Percentiles rank a stretch among this genome's conserved stretches.
phyloP scores from a whole-genome alignment of 2,329 filamentous ascomycete genomes.

The Alternaria arbusti region DNA sequence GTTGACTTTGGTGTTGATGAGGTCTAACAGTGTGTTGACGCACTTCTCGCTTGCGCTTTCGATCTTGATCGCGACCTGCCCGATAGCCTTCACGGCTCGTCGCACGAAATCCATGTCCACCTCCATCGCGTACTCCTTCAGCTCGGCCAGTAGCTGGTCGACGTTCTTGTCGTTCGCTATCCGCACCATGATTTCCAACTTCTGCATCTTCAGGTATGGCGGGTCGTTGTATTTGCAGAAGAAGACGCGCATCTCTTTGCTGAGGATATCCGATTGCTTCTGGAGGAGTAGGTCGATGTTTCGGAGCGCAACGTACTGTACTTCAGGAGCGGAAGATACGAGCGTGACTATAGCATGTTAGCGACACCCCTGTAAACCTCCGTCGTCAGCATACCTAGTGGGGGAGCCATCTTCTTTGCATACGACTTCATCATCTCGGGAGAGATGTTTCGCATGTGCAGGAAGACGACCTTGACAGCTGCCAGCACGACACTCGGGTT shows the following conservation, averaged over 20 bases:
- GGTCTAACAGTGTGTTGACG: slow-evolving; percentile 88
- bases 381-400: slow-evolving; percentile 70
- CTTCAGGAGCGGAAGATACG: slow-evolving; percentile 92
- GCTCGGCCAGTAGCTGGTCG: slow-evolving; percentile 88
- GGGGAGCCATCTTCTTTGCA: slow-evolving; percentile 98
- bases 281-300: slow-evolving; percentile 97
- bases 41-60: slow-evolving; percentile 94
- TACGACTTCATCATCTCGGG: slow-evolving; percentile 82
- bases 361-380: slow-evolving; percentile 19
- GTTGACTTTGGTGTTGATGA: slow-evolving; percentile 97
- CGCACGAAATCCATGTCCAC: slow-evolving; percentile 99
- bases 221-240: slow-evolving; percentile 99
- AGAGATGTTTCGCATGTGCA: slow-evolving; percentile 88
- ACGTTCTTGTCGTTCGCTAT: slow-evolving; percentile 98
- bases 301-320: slow-evolving; percentile 93
- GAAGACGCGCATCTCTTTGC: slow-evolving; percentile 96
- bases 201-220: slow-evolving; percentile 95
- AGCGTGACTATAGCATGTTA: slow-evolving; percentile 74
- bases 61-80: slow-evolving; percentile 98
- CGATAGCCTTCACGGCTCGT: slow-evolving; percentile 92
- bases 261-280: slow-evolving; percentile 94
- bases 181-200: slow-evolving; percentile 98
- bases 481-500: slow-evolving; percentile 96
- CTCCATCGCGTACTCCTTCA: slow-evolving; percentile 97
- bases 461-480: slow-evolving; percentile 97